Conservation (phyloP, 192 early-diverging fungal genomes). For the Chytriomyces sp. region DNA sequence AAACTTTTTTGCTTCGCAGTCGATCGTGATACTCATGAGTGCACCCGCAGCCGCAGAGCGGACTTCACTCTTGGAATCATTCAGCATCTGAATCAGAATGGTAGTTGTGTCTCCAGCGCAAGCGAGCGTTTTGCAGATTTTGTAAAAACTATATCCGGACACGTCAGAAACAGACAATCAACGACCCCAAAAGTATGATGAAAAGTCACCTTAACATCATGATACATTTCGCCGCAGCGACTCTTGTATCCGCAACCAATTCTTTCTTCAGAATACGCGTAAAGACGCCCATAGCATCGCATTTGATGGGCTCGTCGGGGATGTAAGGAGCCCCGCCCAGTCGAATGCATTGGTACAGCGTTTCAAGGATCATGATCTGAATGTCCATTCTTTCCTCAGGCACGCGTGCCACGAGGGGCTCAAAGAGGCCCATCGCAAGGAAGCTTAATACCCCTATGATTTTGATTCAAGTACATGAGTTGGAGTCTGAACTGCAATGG, state of each 20-base stretch:
- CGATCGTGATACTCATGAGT: conserved; percentile 63
- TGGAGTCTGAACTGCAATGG: background rate
- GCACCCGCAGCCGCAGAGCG: conserved; percentile 60
- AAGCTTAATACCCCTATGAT: conserved; percentile 38
- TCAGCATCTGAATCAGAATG: conserved; percentile 46
- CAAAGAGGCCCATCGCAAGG: conserved; percentile 33
- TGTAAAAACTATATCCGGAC: conserved; percentile 47
- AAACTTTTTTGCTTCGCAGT: conserved; percentile 58
- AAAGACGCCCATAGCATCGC: conserved; percentile 53
- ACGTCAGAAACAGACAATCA: background rate
- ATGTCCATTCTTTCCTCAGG: conserved; percentile 54
- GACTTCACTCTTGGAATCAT: conserved; percentile 44
- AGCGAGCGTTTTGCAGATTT: conserved; percentile 50
- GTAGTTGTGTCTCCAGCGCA: conserved; percentile 42
- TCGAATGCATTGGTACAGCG: conserved; percentile 56
- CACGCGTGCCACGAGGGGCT: conserved; percentile 40
- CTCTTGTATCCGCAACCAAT: conserved; percentile 46
- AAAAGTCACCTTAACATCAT: conserved; percentile 56
- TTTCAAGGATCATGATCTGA: conserved; percentile 55
- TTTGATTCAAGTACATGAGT: background rate
- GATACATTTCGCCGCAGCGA: conserved; percentile 51
- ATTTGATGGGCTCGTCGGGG: conserved; percentile 46
- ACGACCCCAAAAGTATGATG: background rate
- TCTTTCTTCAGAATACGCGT: conserved; percentile 48
- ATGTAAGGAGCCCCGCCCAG: conserved; percentile 42